Percentiles rank a stretch among this genome's conserved stretches.
Conservation (phyloP, 2,329 filamentous ascomycete genomes). For the Davidsoniella australis region DNA sequence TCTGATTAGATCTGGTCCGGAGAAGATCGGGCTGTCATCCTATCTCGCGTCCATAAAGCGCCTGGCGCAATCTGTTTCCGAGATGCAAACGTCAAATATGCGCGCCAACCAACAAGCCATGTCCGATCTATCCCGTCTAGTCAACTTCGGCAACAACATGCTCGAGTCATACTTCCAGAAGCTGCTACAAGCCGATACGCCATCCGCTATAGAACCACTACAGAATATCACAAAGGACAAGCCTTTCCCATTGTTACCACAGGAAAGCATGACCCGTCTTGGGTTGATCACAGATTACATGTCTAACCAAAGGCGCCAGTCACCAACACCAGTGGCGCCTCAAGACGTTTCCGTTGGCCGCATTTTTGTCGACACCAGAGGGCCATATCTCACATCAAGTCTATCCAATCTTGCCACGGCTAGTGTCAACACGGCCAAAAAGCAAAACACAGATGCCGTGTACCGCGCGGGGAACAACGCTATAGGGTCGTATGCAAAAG, state of each 20-base stretch:
- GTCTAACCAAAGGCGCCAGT: constrained; percentile 37
- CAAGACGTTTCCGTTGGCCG: constrained; percentile 56
- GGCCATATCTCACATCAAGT: constrained; percentile 68
- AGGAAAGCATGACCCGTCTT: constrained; percentile 59
- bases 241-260: constrained; percentile 64
- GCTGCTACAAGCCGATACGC: constrained; percentile 57
- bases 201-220: constrained; percentile 67
- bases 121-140: constrained; percentile 56
- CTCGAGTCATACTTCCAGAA: constrained; percentile 73
- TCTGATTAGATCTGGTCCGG: constrained; percentile 75
- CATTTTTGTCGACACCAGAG: constrained; percentile 73
- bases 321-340: constrained; percentile 20
- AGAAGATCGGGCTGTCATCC: constrained; percentile 62
- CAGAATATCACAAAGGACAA: constrained; percentile 83
- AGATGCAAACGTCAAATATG: constrained; percentile 80
- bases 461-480: constrained; percentile 83
- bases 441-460: constrained; percentile 63
- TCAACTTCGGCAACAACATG: constrained; percentile 65
- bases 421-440: constrained; percentile 66
- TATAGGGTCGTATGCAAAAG: constrained; percentile 74
- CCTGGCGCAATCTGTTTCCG: constrained; percentile 64
- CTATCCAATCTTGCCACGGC: constrained; percentile 76
- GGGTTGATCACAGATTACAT: constrained; percentile 66
- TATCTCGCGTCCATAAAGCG: constrained; percentile 85
- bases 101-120: constrained; percentile 83